Conservation (phyloP, 148 eudicot genomes). For the Chenopodium formosanum region DNA sequence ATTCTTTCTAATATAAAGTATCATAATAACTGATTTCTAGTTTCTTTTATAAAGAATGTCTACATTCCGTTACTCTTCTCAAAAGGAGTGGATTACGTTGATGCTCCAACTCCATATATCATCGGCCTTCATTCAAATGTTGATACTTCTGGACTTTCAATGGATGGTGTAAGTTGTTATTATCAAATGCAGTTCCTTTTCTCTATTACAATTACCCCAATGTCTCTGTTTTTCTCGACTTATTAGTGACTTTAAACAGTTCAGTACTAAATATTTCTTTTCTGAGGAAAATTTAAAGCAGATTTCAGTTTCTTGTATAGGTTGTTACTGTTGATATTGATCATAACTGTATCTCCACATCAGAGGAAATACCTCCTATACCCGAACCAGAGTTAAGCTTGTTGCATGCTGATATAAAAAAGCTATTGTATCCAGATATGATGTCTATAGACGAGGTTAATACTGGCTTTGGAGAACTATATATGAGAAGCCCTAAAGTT, state of each 20-base stretch:
- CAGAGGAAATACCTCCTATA: constrained; percentile 27
- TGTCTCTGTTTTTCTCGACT: not conserved
- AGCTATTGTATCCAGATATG: constrained; percentile 24
- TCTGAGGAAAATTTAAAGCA: not conserved
- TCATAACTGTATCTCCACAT: constrained; percentile 27
- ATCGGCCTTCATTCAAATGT: constrained; percentile 35
- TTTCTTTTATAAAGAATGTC: constrained; percentile 21
- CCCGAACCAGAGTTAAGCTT: constrained; percentile 29
- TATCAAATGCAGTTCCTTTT: not conserved
- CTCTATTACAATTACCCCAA: not conserved
- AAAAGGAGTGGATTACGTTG: constrained; percentile 33
- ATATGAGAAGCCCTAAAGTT: constrained; percentile 17
- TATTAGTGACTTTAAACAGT: too few species aligned
- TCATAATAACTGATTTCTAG: not conserved
- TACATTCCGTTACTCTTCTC: constrained; percentile 35
- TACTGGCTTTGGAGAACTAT: constrained; percentile 14
- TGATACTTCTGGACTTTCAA: constrained; percentile 28
- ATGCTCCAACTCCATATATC: constrained; percentile 36
- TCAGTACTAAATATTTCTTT: not conserved
- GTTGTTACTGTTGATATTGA: constrained; percentile 31
- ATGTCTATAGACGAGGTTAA: constrained; percentile 25
- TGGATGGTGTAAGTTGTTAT: constrained; percentile 33
- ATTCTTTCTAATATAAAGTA: not conserved
- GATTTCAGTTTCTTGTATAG: constrained; percentile 8
- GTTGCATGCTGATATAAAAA: constrained; percentile 26